Percentiles rank a stretch among this genome's conserved stretches.
These are phyloP conservation scores for Tetrapisispora taiwanensis DNA, from an alignment of 805 yeast genomes.

Conservation along the genomic window DNA sequence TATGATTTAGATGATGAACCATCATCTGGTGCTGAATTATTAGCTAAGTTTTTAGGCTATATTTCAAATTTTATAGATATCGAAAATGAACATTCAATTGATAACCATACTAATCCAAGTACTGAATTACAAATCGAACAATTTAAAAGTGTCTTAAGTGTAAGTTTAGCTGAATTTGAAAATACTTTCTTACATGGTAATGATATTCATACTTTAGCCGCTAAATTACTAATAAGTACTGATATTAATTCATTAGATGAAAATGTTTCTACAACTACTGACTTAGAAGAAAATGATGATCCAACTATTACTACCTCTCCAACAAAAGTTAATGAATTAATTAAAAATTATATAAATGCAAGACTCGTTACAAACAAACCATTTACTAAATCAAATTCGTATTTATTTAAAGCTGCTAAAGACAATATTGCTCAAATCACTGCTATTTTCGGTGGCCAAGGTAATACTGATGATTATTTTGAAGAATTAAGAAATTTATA, in stretches of 20 bases:
- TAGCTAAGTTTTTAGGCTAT: conserved; percentile 75
- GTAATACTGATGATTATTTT: conserved; percentile 94
- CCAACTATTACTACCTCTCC: conserved; percentile 38
- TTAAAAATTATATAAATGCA: conserved; percentile 68
- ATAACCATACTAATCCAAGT: not conserved
- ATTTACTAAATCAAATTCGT: conserved; percentile 40
- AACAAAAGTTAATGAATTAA: conserved; percentile 59
- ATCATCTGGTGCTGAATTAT: conserved; percentile 71
- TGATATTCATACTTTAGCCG: conserved; percentile 86
- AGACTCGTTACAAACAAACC: conserved; percentile 42
- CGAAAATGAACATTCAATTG: conserved; percentile 11
- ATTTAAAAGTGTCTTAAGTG: conserved; percentile 58
- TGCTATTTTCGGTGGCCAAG: conserved; percentile 98
- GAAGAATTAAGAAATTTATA: conserved; percentile 88
- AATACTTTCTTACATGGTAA: conserved; percentile 50
- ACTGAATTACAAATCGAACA: conserved; percentile 23
- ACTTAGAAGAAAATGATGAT: not conserved
- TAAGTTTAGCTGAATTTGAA: conserved; percentile 76
- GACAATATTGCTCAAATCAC: conserved; percentile 43
- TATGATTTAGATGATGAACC: conserved; percentile 85
- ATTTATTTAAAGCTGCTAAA: conserved; percentile 55
- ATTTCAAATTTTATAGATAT: conserved; percentile 41
- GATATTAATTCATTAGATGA: conserved; percentile 29
- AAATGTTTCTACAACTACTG: conserved; percentile 1
- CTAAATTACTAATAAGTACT: conserved; percentile 45